Conservation (phyloP, 495 filamentous ascomycete genomes). For the Podospora pseudocomata region DNA sequence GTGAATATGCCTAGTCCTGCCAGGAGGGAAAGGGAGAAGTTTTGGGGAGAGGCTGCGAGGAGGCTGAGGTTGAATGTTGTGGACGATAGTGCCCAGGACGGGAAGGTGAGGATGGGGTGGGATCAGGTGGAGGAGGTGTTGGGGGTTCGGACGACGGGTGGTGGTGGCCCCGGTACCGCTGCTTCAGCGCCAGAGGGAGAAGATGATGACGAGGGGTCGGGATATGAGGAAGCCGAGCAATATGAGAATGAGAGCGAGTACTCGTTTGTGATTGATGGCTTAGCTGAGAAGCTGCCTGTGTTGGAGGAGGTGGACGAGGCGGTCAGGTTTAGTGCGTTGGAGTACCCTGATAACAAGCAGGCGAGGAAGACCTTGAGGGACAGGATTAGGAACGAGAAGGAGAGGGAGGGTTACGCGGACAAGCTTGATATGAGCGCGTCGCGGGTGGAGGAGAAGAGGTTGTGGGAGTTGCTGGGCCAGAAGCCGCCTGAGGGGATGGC, state of each 20-base stretch:
- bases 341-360: slow-evolving; percentile 15
- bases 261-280: not conserved
- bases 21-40: slow-evolving; percentile 28
- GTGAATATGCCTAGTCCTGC: slow-evolving; percentile 35
- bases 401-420: slow-evolving; percentile 53
- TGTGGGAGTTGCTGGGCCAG: slow-evolving; percentile 52
- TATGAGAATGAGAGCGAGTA: slow-evolving; percentile 17
- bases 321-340: slow-evolving; percentile 28
- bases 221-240: slow-evolving; percentile 19
- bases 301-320: slow-evolving; percentile 29
- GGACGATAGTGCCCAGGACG: not conserved
- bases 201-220: slow-evolving; percentile 25
- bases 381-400: slow-evolving; percentile 34
- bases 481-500: slow-evolving; percentile 60
- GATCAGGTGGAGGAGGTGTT: too few relatives aligned
- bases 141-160: too few relatives aligned
- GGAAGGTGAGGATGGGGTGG: too few relatives aligned
- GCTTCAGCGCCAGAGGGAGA: slow-evolving; percentile 49
- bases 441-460: slow-evolving; percentile 50
- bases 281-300: slow-evolving; percentile 17
- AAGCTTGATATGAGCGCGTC: slow-evolving; percentile 49
- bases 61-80: slow-evolving; percentile 55
- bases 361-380: slow-evolving; percentile 20
- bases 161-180: too few relatives aligned
- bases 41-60: slow-evolving; percentile 60